phyloP scores from a whole-genome alignment of 2,329 filamentous ascomycete genomes.

The Pseudopyrenochaeta lycopersici region DNA sequence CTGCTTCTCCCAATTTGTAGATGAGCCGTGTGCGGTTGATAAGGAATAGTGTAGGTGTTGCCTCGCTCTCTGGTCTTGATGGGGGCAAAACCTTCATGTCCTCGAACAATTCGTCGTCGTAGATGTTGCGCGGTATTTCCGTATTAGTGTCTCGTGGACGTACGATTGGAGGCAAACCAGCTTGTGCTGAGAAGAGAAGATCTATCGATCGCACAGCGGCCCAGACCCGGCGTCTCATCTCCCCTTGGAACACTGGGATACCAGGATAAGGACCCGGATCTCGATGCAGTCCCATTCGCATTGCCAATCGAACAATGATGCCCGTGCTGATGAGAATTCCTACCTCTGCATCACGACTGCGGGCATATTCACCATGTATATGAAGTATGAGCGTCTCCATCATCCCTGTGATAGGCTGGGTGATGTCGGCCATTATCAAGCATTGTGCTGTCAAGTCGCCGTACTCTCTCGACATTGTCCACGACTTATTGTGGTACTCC shows the following conservation, averaged over 20 bases:
- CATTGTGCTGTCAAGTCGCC: slow-evolving; percentile 79
- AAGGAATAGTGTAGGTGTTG: slow-evolving; percentile 81
- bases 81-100: slow-evolving; percentile 73
- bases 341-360: slow-evolving; percentile 76
- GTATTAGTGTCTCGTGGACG: slow-evolving; percentile 79
- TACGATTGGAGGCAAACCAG: slow-evolving; percentile 70
- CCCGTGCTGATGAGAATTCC: slow-evolving; percentile 69
- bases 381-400: slow-evolving; percentile 82
- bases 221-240: slow-evolving; percentile 73
- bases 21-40: slow-evolving; percentile 76
- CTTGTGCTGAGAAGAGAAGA: slow-evolving; percentile 79
- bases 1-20: slow-evolving; percentile 74
- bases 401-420: slow-evolving; percentile 75
- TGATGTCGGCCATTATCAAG: slow-evolving; percentile 78
- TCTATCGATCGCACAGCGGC: slow-evolving; percentile 77
- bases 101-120: slow-evolving; percentile 80
- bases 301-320: slow-evolving; percentile 68
- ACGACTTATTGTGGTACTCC: slow-evolving; percentile 75
- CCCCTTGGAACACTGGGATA: slow-evolving; percentile 77
- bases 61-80: slow-evolving; percentile 72
- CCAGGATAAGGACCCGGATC: slow-evolving; percentile 78
- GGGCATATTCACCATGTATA: slow-evolving; percentile 77
- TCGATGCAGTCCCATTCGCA: slow-evolving; percentile 81
- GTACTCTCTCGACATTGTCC: slow-evolving; percentile 63
- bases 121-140: slow-evolving; percentile 77